Evolutionary conservation across 1,139 yeast species (phyloP), one percentile per base, ranked within the genome.

Genomic region (Taphrina pruni): DNA sequence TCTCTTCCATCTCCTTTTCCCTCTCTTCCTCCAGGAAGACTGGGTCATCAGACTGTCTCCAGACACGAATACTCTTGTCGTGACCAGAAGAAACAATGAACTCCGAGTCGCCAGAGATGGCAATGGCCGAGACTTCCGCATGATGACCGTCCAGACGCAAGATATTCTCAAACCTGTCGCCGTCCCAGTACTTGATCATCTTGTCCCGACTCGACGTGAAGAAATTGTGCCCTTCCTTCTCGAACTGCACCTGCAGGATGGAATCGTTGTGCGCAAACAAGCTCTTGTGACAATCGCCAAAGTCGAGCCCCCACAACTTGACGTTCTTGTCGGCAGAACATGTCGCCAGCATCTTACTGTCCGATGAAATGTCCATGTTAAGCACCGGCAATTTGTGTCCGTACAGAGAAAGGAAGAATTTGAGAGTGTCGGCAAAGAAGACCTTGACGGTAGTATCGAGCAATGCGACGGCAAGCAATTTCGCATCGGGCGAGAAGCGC

Each of bases 271-370:
- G 99, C 0, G 96, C 99, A 78, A 95, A 94, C 45, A 94, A 86
- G 2, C 98, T 93, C 78, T 88, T 89, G 79, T 94, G 99, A 81
- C 99, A 94, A 79, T 94, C 99, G 79, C 99, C 99, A 78, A 94
- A 94, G 78, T 94, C 99, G 71, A 95, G 81, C 64, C 99, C 99
- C 99, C 99, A 94, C 70, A 94, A 89, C 78, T 95, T 92, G 76
- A 94, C 90, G 79, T 94, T 94, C 79, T 94, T 94, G 79, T 94
- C 99, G 0, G 99, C 99, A 0, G 97, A 91, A 6, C 97, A 90
- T 0, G 98, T 90, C 69, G 93, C 87, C 69, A 94, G 84, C 74
- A 94, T 79, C 77, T 94, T 94, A 52, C 94, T 88, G 77, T 94
- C 99, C 73, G 80, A 82, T 0, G 98, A 89, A 54, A 94, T 92